Evolutionary conservation across 2,329 filamentous ascomycete species (phyloP), one percentile per base, ranked within the genome.

Genomic region (Aphanocladium album): DNA sequence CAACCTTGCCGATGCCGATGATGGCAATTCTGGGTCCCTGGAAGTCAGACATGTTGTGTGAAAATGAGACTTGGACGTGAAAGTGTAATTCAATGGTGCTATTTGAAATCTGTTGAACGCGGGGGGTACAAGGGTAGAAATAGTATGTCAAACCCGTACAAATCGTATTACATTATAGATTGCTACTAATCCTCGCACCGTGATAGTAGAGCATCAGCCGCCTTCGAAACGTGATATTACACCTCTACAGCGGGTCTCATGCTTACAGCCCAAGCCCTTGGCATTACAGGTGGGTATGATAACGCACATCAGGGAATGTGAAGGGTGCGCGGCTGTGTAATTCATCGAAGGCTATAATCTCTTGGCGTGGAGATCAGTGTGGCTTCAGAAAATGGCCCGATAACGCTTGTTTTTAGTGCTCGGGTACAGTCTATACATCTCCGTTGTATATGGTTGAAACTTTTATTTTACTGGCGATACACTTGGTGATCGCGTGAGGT

Each of bases 1-100:
- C 80, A 21, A 83, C 80, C 62, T 79, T 75, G 57, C 80, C 80
- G 21, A 76, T 78, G 33, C 81, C 80, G 14, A 83, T 70, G 55
- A 83, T 77, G 21, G 80, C 79, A 62, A 83, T 73, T 62, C 55
- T 46, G 33, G 60, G 60, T 16, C 60, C 60, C 19, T 33, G 49
- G 60, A 62, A 62, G 33, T 55, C 55, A 55, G 60, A 53, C 60
- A 62, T 62, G 58, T 39, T 60, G 54, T 45, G 39, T 43, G 30
- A 37, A 45, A 35, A 35, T 57, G 43, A 47, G 27, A 27, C 21
- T 30, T 47, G 5, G 19, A 50, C 5, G n/a, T 43, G 25, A 54
- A 39, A 23, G 45, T 27, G 21, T 25, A 30, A 33, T 49, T 39
- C n/a, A 51, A 21, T 35, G 16, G 11, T 49, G 25, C 25, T 43